A percentile compares a stretch with the other conserved stretches of the same genome.
phyloP scores from a whole-genome alignment of 78 protist genomes.

The Dictyostelium purpureum region DNA sequence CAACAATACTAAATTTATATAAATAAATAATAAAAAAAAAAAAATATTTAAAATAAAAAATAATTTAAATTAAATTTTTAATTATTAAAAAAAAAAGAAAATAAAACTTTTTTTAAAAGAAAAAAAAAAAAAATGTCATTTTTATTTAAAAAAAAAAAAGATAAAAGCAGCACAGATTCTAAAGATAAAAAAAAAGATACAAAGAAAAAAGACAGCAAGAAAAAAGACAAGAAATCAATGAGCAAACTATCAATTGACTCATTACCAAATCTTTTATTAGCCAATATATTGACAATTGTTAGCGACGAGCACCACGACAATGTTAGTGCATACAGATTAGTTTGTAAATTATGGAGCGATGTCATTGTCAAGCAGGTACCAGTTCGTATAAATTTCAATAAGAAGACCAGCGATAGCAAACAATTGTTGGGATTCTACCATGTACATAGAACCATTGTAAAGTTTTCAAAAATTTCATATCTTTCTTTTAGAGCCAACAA shows the following conservation, averaged over 20 bases:
- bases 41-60: too few species aligned
- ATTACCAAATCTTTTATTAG: not conserved
- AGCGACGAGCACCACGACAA: not conserved
- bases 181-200: too few species aligned
- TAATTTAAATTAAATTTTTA: too few species aligned
- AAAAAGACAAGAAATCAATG: not conserved
- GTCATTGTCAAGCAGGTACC: not conserved
- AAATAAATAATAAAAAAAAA: too few species aligned
- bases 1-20: too few species aligned
- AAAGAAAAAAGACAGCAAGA: too few species aligned
- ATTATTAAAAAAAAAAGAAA: too few species aligned
- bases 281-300: not conserved
- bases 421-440: not conserved
- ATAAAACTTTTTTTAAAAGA: too few species aligned
- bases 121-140: too few species aligned
- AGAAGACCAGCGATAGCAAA: not conserved
- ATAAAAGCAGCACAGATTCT: too few species aligned
- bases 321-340: not conserved
- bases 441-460: not conserved
- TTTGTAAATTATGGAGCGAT: slow-evolving; percentile 6
- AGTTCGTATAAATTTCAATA: not conserved
- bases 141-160: too few species aligned
- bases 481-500: not conserved
- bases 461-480: not conserved
- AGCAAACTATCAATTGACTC: not conserved